Percentiles rank a stretch among this genome's conserved stretches.
Evolutionary conservation across 305 asterid species (phyloP).

Genomic region (Solanum chacoense): DNA sequence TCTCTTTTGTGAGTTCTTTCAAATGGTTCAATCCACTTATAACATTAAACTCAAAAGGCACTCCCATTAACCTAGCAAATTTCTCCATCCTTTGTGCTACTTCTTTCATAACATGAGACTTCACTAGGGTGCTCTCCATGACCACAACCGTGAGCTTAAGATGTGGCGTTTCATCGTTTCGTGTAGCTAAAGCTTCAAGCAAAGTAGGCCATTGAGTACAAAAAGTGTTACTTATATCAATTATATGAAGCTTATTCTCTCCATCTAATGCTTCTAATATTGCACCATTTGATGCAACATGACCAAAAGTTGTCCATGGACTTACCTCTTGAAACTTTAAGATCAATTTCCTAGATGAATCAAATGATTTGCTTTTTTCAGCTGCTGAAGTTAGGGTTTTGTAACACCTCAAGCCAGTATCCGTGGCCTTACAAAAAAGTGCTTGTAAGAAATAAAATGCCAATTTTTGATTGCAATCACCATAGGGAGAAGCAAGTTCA

Average conservation of each 20-base stretch:
- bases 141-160: constrained; percentile 59
- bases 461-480: constrained; percentile 71
- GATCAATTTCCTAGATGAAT: constrained; percentile 41
- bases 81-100: constrained; percentile 73
- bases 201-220: constrained; percentile 96
- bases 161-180: constrained; percentile 64
- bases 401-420: constrained; percentile 55
- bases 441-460: constrained; percentile 81
- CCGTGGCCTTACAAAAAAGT: constrained; percentile 60
- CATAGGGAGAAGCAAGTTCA: constrained; percentile 91
- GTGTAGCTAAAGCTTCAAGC: constrained; percentile 70
- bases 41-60: constrained; percentile 67
- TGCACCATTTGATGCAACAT: constrained; percentile 84
- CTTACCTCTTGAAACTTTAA: constrained; percentile 79
- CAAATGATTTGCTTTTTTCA: constrained; percentile 51
- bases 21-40: constrained; percentile 27
- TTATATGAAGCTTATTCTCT: constrained; percentile 42
- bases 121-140: constrained; percentile 14
- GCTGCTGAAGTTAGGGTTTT: constrained; percentile 53
- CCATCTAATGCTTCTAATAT: constrained; percentile 77
- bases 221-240: constrained; percentile 68
- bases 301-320: constrained; percentile 97
- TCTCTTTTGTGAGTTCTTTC: constrained; percentile 38
- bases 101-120: constrained; percentile 48
- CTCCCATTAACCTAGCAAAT: constrained; percentile 86